These are phyloP conservation scores for Ophiobolus disseminans DNA, from an alignment of 2,329 filamentous ascomycete species.

Conservation along the genomic window DNA sequence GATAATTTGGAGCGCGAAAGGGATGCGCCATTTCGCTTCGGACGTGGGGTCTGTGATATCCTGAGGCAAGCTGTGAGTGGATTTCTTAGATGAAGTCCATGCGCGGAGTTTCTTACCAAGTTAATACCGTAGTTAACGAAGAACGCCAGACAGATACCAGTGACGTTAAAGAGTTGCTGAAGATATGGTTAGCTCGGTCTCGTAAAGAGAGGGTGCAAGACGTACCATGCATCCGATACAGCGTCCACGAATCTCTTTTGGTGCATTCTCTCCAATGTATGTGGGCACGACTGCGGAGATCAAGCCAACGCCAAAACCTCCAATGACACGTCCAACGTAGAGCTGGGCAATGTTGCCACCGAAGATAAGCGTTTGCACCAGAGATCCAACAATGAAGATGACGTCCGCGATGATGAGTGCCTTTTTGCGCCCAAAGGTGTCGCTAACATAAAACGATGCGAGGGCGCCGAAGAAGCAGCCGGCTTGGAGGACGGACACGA, in stretches of 20 bases:
- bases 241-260: conserved; percentile 50
- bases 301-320: conserved; percentile 54
- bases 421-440: conserved; percentile 51
- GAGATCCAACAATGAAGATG: conserved; percentile 52
- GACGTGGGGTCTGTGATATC: conserved; percentile 50
- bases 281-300: conserved; percentile 54
- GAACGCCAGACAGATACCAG: conserved; percentile 58
- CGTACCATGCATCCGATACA: conserved; percentile 47
- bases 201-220: conserved; percentile 46
- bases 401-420: conserved; percentile 52
- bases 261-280: conserved; percentile 54
- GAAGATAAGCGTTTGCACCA: conserved; percentile 48
- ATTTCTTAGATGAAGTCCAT: too few relatives aligned
- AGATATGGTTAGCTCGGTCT: conserved; percentile 37
- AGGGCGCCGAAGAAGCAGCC: conserved; percentile 56
- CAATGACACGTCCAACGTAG: conserved; percentile 53
- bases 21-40: conserved; percentile 61
- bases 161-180: conserved; percentile 52
- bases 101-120: too few relatives aligned
- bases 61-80: too few relatives aligned
- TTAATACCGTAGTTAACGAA: conserved; percentile 62
- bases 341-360: conserved; percentile 43
- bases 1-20: conserved; percentile 61
- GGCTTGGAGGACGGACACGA: conserved; percentile 54
- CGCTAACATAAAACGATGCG: conserved; percentile 51